Base-by-base conservation (phyloP, 352 stramenopile genomes). In the Phytopythium aichiense region DNA sequence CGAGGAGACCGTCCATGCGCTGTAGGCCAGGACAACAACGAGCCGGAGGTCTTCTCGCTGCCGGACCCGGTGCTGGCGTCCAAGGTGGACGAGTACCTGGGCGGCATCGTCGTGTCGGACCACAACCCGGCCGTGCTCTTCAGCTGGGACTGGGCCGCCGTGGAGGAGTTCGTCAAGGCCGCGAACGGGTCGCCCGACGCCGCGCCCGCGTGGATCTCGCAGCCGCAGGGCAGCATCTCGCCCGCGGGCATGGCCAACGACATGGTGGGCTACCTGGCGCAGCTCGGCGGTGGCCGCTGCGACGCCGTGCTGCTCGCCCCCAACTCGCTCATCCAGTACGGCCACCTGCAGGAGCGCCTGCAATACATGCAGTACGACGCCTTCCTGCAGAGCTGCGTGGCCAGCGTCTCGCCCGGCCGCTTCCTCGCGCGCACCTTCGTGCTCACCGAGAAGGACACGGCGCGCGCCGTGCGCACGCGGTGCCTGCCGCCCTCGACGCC, bases 361-460 rank as follows among this genome's bases (percentile, higher is more conserved):
- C 68, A 76, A 50, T 79, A 79, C 59, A 79, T 79, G 68, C 68
- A 79, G 59, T 74, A 79, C 64, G 72, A 79, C 61, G 63, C 71
- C 53, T 76, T 74, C 54, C 73, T 77, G 61, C 72, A 79, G 56
- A 69, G 67, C 50, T 79, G 72, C 60, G 72, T 76, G 72, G 45
- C 63, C 31, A 67, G 55, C 23, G 72, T 79, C 42, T 55, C 72
- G 31, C 55, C 72, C 12, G 72, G 72, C 37, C 68, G 60, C 58
- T 70, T 62, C 50, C 63, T 79, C 43, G 72, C 72, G 53, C 63
- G 68, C 12, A 79, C 66, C 13, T 79, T 74, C 52, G 72, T 71
- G 60, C 53, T 79, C 22, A 79, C 66, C 3, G 60, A 48, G 51
- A 66, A 63, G 23, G 67, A 64, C 12, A 68, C 69, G 56, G 48